Evolutionary conservation across 2,329 filamentous ascomycete species (phyloP).

Genomic region (Epichloe sylvatica): DNA sequence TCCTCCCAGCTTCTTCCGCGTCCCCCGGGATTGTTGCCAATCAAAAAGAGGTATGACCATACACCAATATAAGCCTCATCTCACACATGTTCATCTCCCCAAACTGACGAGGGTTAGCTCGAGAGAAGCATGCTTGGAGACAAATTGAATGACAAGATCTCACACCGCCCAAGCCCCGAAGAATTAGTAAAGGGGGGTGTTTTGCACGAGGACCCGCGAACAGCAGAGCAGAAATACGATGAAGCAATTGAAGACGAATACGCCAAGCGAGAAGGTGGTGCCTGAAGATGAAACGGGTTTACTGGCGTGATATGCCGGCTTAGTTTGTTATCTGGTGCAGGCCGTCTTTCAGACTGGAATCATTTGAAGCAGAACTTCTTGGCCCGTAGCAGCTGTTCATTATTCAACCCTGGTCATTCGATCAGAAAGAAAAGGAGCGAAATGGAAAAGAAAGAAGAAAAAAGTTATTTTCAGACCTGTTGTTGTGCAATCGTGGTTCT

Average conservation of each 20-base stretch:
- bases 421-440: too few species aligned
- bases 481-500: too few species aligned
- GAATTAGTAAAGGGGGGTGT: conserved; percentile 73
- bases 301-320: too few species aligned
- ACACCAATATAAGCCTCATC: neutral
- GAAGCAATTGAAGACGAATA: conserved; percentile 52
- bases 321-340: neutral
- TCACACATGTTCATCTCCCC: neutral
- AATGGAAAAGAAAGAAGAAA: too few species aligned
- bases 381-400: too few species aligned
- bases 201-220: conserved; percentile 52
- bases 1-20: conserved; percentile 65
- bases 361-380: neutral
- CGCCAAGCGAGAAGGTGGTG: conserved; percentile 48
- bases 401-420: too few species aligned
- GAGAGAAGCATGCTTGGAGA: conserved; percentile 80
- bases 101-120: conserved; percentile 30
- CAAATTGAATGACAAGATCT: conserved; percentile 74
- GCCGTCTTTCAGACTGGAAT: neutral
- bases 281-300: conserved; percentile 24
- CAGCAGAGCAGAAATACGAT: conserved; percentile 41
- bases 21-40: conserved; percentile 68
- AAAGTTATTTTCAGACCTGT: too few species aligned
- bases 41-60: conserved; percentile 50
- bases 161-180: conserved; percentile 61